phyloP scores from a whole-genome alignment of 805 yeast genomes.

The Candida xyloterini region DNA sequence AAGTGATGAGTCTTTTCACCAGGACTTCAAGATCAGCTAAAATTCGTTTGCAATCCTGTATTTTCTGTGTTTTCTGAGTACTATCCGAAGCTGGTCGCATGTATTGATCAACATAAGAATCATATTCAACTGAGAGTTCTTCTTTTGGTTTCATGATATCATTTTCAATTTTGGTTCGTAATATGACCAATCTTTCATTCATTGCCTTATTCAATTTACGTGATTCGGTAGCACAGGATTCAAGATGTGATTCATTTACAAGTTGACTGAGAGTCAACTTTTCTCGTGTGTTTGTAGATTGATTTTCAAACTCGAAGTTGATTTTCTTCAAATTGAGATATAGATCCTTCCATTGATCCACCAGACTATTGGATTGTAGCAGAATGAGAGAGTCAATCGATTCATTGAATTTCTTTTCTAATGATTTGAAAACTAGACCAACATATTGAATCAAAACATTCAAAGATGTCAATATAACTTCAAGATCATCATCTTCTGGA shows the following conservation, averaged over 20 bases:
- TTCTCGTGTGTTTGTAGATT: slow-evolving; percentile 8
- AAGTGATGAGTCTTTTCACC: slow-evolving; percentile 23
- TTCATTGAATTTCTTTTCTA: slow-evolving; percentile 39
- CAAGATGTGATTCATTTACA: slow-evolving; percentile 32
- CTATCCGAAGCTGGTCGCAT: slow-evolving; percentile 19
- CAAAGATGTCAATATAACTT: slow-evolving; percentile 46
- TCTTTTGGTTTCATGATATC: slow-evolving; percentile 37
- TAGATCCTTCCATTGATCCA: slow-evolving; percentile 39
- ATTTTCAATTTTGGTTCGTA: slow-evolving; percentile 35
- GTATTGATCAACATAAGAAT: slow-evolving; percentile 38
- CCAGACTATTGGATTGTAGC: slow-evolving; percentile 41
- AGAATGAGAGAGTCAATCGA: slow-evolving; percentile 33
- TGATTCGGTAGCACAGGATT: slow-evolving; percentile 32
- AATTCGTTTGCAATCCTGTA: slow-evolving; percentile 21
- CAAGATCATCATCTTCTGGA: slow-evolving; percentile 35
- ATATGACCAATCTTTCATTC: slow-evolving; percentile 23
- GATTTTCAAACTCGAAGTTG: slow-evolving; percentile 23
- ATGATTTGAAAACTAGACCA: slow-evolving; percentile 41
- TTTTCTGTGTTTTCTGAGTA: slow-evolving; percentile 12
- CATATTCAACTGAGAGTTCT: slow-evolving; percentile 40
- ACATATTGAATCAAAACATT: slow-evolving; percentile 51
- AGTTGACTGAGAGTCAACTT: slow-evolving; percentile 32
- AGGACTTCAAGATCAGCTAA: slow-evolving; percentile 22
- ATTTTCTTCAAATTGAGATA: slow-evolving; percentile 30
- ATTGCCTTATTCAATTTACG: slow-evolving; percentile 18